Evolutionary conservation across 2,329 filamentous ascomycete species (phyloP).

Genomic region (Ceratocystis papillata): DNA sequence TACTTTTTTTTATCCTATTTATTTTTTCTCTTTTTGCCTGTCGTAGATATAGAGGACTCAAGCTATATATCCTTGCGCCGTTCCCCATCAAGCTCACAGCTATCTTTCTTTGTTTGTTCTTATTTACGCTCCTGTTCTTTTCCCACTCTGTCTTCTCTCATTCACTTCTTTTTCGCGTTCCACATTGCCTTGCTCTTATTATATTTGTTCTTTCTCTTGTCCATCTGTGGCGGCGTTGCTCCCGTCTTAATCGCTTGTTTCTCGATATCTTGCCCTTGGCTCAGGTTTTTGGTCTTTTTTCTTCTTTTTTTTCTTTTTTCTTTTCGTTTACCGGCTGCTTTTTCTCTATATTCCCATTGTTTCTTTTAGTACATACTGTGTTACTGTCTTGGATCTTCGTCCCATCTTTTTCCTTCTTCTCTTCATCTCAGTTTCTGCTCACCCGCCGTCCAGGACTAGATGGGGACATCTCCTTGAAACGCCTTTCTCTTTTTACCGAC

Average conservation of each 20-base stretch:
- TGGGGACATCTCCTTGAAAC: slow-evolving; percentile 19
- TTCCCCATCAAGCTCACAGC: slow-evolving; percentile 1
- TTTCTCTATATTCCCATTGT: slow-evolving; percentile 2
- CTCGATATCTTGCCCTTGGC: slow-evolving; percentile 23
- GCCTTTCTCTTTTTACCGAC: slow-evolving; percentile 20
- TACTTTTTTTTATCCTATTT: neutral
- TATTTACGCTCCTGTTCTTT: slow-evolving; percentile 13
- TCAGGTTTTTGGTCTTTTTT: neutral
- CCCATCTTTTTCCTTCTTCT: slow-evolving; percentile 27
- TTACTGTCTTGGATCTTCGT: slow-evolving; percentile 29
- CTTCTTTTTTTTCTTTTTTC: neutral
- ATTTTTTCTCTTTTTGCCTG: neutral
- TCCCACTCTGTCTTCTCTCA: slow-evolving; percentile 8
- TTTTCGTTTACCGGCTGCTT: neutral
- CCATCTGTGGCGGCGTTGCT: slow-evolving; percentile 1
- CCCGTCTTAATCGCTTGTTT: slow-evolving; percentile 26
- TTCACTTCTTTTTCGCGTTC: neutral
- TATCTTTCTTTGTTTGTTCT: slow-evolving; percentile 5
- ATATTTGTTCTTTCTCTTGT: slow-evolving; percentile 5
- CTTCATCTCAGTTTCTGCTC: slow-evolving; percentile 1
- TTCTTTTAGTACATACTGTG: slow-evolving; percentile 10
- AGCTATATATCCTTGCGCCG: slow-evolving; percentile 11
- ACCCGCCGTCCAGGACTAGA: slow-evolving; percentile 16
- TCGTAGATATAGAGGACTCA: neutral
- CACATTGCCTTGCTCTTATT: slow-evolving; percentile 1